Evolutionary conservation across 1,284 basidiomycete genomes (phyloP).

Genomic region (Leccinum subrobustum): DNA sequence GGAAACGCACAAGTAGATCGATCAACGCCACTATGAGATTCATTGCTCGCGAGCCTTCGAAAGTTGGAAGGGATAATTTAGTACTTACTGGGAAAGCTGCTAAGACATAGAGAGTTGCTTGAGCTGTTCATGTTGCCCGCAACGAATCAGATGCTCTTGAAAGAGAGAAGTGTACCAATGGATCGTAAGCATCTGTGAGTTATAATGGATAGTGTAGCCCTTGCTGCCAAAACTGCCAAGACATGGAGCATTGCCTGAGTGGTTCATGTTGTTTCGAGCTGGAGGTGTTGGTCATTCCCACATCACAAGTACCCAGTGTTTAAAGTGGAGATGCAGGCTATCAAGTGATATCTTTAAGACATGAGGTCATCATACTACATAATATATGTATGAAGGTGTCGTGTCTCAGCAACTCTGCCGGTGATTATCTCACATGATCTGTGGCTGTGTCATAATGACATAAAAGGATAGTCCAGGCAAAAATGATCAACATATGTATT

Average conservation of each 20-base stretch:
- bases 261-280: background rate
- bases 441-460: background rate
- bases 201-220: background rate
- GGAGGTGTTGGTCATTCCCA: background rate
- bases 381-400: background rate
- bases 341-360: background rate
- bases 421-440: background rate
- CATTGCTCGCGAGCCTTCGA: background rate
- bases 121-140: background rate
- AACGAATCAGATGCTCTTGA: background rate
- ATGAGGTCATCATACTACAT: background rate
- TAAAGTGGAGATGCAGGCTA: background rate
- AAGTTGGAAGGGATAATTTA: background rate
- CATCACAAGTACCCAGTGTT: background rate
- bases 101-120: background rate
- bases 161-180: background rate
- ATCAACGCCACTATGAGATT: background rate
- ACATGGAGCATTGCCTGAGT: background rate
- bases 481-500: background rate
- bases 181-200: background rate
- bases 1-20: background rate
- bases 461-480: background rate
- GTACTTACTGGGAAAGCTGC: background rate
- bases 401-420: background rate
- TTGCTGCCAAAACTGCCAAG: background rate